Evolutionary conservation across 2,329 filamentous ascomycete genomes (phyloP), one percentile per base, ranked within the genome.

Genomic region (Hypoxylon sp.): DNA sequence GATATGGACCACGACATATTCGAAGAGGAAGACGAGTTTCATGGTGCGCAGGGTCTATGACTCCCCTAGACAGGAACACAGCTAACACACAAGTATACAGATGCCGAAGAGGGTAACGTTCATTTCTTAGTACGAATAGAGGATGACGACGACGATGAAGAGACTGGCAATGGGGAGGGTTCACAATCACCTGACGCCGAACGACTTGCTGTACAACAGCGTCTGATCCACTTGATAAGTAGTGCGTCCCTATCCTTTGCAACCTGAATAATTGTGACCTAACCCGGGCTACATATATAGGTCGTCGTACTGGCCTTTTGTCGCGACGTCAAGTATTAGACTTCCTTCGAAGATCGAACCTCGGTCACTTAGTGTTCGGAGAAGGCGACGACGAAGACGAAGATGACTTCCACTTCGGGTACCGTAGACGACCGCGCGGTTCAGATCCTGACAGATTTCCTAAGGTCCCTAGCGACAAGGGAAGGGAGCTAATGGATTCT

Each of bases 381-480:
- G 76, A 75, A 17, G 74, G 75, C 14, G 74, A 77, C 5, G 80
- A 77, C 9, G 79, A 69, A 57, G 78, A 78, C 47, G 74, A 74
- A 37, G 69, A 72, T 35, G 68, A 74, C 1, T 64, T 81, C 14
- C 78, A 79, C 4, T 79, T 53, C 80, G 84, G 54, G 82, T 84
- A 73, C 80, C 81, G 85, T 51, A 83, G 86, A 58, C 77, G 80
- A 19, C 76, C 80, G 17, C 77, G 77, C 10, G 71, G 71, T 1
- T 74, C 80, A n/a, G 86, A 89, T 64, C 85, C 85, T 1, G 80
- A 89, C 69, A 82, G 88, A 48, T 94, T 94, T 66, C 93, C 94
- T n/a, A 92, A 92, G 74, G 89, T 97, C 0, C 95, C 95, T 0
- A 97, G 91, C 74, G 89, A 92, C 10, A 86, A 89, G 69, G 95